Base-by-base conservation (phyloP, 805 yeast genomes). In the Candida hungchunana region DNA sequence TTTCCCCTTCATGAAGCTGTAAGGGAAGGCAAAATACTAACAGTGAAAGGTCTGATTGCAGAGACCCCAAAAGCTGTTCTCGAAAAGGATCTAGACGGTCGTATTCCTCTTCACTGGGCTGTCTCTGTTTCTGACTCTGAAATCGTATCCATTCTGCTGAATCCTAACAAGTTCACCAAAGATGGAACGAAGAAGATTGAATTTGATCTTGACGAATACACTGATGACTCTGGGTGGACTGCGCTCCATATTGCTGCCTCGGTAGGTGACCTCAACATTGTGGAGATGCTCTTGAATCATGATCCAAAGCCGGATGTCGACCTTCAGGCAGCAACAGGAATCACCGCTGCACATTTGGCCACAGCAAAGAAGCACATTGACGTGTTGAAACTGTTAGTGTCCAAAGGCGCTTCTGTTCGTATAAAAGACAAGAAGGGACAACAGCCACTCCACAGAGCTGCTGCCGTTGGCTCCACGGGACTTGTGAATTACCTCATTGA, bases 51-150 rank as follows among this genome's bases (percentile, higher is more conserved):
- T 3, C 49, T 81, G 2, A 51, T 85, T 1, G 19, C 44, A 7
- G 39, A 50, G 26, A 28, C 72, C 31, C 81, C 86, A 7, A 62
- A 67, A 21, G 52, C 65, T 11, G 71, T 74, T 1, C 47, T 69
- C 3, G 34, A 50, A 12, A 66, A 58, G 41, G 97, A 89, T 56
- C 71, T 67, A 3, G 96, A 88, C 51, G 80, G 78, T 2, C 69
- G 97, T 45, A 77, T 83, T 3, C 82, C 96, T 2, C 62, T 88
- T 31, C 94, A 86, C 56, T 89, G 96, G 96, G 96, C 96, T 1
- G 75, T 80, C 18, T 75, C 95, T 1, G 69, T 69, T 47, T 73
- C 75, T 32, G 69, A 79, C 38, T 49, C 60, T 6, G 77, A 73
- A 18, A 65, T 81, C 14, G 76, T 75, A 0, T 59, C 68, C 12